A percentile compares a stretch with the other conserved stretches of the same genome.
phyloP scores from a whole-genome alignment of 2,329 filamentous ascomycete genomes.

The Venturia carpophila region DNA sequence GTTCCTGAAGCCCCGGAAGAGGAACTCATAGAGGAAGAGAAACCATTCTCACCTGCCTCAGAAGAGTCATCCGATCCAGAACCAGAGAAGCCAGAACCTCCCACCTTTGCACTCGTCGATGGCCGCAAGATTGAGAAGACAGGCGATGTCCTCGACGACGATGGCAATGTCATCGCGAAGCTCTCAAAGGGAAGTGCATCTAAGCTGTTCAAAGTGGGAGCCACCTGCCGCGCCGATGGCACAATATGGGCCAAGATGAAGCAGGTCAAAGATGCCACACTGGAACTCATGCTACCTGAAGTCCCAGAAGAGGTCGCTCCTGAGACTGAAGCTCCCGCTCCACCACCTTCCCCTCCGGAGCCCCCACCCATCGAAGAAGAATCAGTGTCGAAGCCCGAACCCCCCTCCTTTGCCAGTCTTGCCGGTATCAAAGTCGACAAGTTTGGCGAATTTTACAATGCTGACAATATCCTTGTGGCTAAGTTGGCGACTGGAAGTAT shows the following conservation, averaged over 20 bases:
- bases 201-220: constrained; percentile 45
- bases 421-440: constrained; percentile 10
- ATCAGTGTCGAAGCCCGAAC: constrained; percentile 20
- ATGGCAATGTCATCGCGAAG: constrained; percentile 43
- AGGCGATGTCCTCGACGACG: constrained; percentile 42
- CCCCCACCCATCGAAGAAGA: constrained; percentile 23
- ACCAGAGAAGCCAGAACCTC: constrained; percentile 32
- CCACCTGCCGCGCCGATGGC: constrained; percentile 56
- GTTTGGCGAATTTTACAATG: constrained; percentile 21
- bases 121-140: constrained; percentile 44
- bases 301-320: constrained; percentile 36
- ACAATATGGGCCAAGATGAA: constrained; percentile 57
- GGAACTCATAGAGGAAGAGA: constrained; percentile 25
- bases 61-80: not conserved
- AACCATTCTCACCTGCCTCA: not conserved
- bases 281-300: constrained; percentile 5
- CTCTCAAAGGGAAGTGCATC: constrained; percentile 40
- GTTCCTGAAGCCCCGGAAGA: constrained; percentile 24
- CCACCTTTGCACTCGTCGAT: constrained; percentile 44
- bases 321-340: constrained; percentile 23
- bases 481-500: constrained; percentile 32
- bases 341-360: not conserved
- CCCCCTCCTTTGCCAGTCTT: constrained; percentile 5
- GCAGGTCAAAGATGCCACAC: constrained; percentile 37
- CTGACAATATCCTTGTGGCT: constrained; percentile 25